Conservation (phyloP, 2,329 filamentous ascomycete species). For the Exserohilum turcica region DNA sequence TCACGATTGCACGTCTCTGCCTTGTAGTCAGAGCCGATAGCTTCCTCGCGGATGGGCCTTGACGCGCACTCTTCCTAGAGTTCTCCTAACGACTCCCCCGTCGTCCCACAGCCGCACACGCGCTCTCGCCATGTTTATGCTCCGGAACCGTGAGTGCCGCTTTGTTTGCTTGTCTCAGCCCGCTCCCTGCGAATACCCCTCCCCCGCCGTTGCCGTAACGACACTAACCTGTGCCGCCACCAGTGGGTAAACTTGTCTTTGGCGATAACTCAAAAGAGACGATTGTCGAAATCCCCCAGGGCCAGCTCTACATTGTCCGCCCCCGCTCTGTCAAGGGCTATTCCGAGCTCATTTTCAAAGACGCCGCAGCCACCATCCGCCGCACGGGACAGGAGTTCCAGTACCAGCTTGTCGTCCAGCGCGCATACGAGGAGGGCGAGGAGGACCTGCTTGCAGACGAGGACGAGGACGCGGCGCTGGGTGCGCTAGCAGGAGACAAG, state of each 20-base stretch:
- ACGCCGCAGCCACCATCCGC: constrained; percentile 89
- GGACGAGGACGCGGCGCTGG: constrained; percentile 78
- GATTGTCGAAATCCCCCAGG: constrained; percentile 91
- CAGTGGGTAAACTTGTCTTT: constrained; percentile 93
- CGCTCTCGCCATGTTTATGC: constrained; percentile 47
- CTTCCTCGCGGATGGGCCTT: constrained; percentile 20
- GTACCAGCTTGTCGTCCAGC: constrained; percentile 94
- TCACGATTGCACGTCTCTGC: constrained; percentile 22
- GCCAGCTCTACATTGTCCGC: constrained; percentile 95
- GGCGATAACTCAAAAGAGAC: constrained; percentile 87
- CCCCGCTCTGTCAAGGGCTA: constrained; percentile 96
- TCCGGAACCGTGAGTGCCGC: constrained; percentile 46
- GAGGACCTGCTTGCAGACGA: constrained; percentile 90
- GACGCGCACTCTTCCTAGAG: constrained; percentile 22
- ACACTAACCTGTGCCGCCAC: constrained; percentile 28
- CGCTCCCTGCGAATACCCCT: constrained; percentile 29
- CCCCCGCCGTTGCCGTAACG: constrained; percentile 33
- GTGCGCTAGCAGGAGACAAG: constrained; percentile 76
- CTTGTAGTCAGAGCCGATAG: constrained; percentile 13
- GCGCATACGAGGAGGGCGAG: constrained; percentile 96
- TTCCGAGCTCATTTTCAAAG: constrained; percentile 98
- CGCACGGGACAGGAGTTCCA: constrained; percentile 94
- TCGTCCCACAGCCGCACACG: constrained; percentile 10
- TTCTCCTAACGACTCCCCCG: constrained; percentile 27
- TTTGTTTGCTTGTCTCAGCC: constrained; percentile 9